phyloP scores from a whole-genome alignment of 2,329 filamentous ascomycete genomes.

The Cephalotrichum gorgonifer region DNA sequence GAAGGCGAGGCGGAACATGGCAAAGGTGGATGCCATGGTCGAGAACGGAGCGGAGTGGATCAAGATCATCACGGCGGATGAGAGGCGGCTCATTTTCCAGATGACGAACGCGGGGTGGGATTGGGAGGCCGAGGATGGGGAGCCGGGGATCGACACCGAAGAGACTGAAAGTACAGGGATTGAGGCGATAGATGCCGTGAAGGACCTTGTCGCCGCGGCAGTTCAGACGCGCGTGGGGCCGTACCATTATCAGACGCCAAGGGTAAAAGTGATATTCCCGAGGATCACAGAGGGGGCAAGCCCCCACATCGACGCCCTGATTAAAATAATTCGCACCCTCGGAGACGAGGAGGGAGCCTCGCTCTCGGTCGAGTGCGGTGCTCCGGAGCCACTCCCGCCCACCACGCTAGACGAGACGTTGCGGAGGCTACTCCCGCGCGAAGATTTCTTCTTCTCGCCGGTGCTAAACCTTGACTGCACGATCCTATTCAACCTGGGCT shows the following conservation, averaged over 20 bases:
- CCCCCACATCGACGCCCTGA: conserved; percentile 19
- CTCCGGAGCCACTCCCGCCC: background rate
- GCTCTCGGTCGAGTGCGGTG: conserved; percentile 18
- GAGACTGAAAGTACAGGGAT: conserved; percentile 24
- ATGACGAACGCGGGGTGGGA: conserved; percentile 30
- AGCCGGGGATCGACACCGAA: conserved; percentile 16
- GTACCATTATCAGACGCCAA: conserved; percentile 24
- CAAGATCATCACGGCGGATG: conserved; percentile 18
- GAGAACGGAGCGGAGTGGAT: conserved; percentile 24
- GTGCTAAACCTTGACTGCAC: conserved; percentile 31
- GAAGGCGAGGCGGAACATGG: background rate
- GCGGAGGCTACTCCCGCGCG: conserved; percentile 19
- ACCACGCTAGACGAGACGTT: conserved; percentile 13
- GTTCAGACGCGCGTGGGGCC: conserved; percentile 16
- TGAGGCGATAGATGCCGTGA: conserved; percentile 15
- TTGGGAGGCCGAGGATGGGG: conserved; percentile 23
- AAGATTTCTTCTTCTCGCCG: conserved; percentile 20
- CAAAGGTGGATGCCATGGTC: conserved; percentile 15
- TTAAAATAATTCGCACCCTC: conserved; percentile 17
- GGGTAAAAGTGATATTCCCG: conserved; percentile 23
- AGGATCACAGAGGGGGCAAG: conserved; percentile 17
- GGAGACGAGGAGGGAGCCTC: conserved; percentile 17
- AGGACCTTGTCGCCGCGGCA: conserved; percentile 24
- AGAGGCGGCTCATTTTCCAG: conserved; percentile 23
- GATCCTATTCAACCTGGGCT: conserved; percentile 27